Evolutionary conservation across 495 filamentous ascomycete genomes (phyloP).

Genomic region (Bathelium albidoporum): DNA sequence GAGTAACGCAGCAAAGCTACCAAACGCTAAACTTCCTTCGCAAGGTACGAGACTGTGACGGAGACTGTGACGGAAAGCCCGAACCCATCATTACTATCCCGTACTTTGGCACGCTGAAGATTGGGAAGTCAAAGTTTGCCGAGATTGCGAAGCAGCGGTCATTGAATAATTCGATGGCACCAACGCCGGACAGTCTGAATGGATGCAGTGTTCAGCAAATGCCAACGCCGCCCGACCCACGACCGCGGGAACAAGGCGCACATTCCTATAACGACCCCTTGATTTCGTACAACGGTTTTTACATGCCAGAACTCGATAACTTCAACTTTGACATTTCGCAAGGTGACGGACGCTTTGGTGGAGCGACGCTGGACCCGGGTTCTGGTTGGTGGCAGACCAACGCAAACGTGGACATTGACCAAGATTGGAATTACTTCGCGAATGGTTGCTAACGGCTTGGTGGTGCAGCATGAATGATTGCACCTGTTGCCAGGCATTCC

Average conservation of each 20-base stretch:
- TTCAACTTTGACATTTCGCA: constrained; percentile 5
- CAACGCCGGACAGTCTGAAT: neutral
- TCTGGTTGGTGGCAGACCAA: constrained; percentile 12
- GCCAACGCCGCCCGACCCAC: neutral
- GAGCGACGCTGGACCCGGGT: neutral
- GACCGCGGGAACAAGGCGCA: neutral
- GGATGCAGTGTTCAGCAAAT: neutral
- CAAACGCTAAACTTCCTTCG: neutral
- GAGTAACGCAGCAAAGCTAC: constrained; percentile 29
- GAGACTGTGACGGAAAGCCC: neutral
- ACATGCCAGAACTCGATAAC: constrained; percentile 15
- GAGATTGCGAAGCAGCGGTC: constrained; percentile 1
- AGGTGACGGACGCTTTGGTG: neutral
- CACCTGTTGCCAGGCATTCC: neutral
- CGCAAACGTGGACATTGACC: constrained; percentile 23
- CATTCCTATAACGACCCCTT: constrained; percentile 16
- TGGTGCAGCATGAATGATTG: neutral
- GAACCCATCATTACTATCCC: constrained; percentile 30
- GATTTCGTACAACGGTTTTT: constrained; percentile 25
- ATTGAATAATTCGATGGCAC: neutral
- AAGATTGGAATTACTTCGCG: constrained; percentile 30
- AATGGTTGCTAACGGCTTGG: constrained; percentile 5
- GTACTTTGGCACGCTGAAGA: constrained; percentile 33
- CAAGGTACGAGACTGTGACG: neutral
- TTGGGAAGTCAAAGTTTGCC: constrained; percentile 3